Base-by-base conservation (phyloP, 2,329 filamentous ascomycete species). In the Paraphoma sp. region DNA sequence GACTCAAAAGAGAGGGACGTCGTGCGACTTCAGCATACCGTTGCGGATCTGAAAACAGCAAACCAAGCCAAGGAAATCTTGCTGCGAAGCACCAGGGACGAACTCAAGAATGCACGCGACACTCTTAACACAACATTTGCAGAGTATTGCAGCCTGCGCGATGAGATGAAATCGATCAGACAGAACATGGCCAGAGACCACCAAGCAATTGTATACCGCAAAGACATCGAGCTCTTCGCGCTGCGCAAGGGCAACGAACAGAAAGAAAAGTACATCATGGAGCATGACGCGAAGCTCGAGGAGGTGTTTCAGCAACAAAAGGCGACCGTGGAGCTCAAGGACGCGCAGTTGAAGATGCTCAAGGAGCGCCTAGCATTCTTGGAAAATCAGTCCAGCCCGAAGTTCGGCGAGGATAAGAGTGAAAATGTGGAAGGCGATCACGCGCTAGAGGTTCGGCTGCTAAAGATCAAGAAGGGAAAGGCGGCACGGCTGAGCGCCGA, bases 161-260 rank as follows among this genome's bases (percentile, higher is more conserved):
- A 74, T 46, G 70, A 75, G 36, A 61, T 73, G 54, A 74, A 69
- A 47, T 65, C 61, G 4, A 63, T 70, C 54, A 76, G 71, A 44
- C 66, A 72, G 23, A 67, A 57, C 7, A 55, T 74, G 28, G 70
- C 62, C 23, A 67, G 68, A 2, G 67, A 74, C 28, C 73, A 76
- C 17, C 73, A 76, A 57, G 62, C 71, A 11, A 56, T 70, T 42
- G 54, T 74, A 48, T 76, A 76, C 46, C 65, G 73, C 17, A 76
- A 75, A 46, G 73, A 76, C 46, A 76, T 76, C 45, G 73, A 76
- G 48, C 57, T 76, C 14, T 76, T 76, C 59, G 73, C 73, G 6
- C 62, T 75, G 9, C 69, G 73, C 2, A 76, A 76, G 54, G 68
- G 64, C 16, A 74, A 70, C 54, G 72, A 75, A 42, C 72, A 73